phyloP scores from a whole-genome alignment of 345 rosid genomes.

The Rhizophora apiculata region DNA sequence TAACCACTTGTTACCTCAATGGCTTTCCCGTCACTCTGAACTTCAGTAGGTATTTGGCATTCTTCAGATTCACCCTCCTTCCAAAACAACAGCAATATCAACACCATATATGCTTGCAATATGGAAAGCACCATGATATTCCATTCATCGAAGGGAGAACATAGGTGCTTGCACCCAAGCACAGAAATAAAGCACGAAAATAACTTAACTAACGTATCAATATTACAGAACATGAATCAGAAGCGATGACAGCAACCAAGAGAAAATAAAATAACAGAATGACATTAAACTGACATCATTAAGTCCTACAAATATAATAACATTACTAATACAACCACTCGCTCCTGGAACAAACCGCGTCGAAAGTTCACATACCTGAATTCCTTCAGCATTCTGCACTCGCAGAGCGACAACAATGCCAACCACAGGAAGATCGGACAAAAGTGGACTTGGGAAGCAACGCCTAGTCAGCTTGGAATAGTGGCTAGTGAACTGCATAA shows the following conservation, averaged over 20 bases:
- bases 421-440: constrained; percentile 29
- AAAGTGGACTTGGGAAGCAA: constrained; percentile 51
- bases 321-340: constrained; percentile 7
- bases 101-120: too few relatives aligned
- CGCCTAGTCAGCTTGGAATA: too few relatives aligned
- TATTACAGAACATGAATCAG: too few relatives aligned
- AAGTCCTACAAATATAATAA: too few relatives aligned
- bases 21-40: constrained; percentile 92
- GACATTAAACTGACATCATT: too few relatives aligned
- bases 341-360: constrained; percentile 90
- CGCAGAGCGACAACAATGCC: constrained; percentile 28
- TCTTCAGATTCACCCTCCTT: constrained; percentile 84
- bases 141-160: too few relatives aligned
- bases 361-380: constrained; percentile 91
- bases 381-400: constrained; percentile 96
- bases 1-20: constrained; percentile 94
- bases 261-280: background rate
- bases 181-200: too few relatives aligned
- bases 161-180: too few relatives aligned
- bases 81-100: constrained; percentile 9
- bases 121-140: too few relatives aligned
- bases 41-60: constrained; percentile 86
- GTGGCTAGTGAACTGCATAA: too few relatives aligned
- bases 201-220: too few relatives aligned
- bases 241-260: too few relatives aligned